These are phyloP conservation scores for Agaricus sinodeliciosus DNA, from an alignment of 768 basidiomycete species.

Conservation along the genomic window DNA sequence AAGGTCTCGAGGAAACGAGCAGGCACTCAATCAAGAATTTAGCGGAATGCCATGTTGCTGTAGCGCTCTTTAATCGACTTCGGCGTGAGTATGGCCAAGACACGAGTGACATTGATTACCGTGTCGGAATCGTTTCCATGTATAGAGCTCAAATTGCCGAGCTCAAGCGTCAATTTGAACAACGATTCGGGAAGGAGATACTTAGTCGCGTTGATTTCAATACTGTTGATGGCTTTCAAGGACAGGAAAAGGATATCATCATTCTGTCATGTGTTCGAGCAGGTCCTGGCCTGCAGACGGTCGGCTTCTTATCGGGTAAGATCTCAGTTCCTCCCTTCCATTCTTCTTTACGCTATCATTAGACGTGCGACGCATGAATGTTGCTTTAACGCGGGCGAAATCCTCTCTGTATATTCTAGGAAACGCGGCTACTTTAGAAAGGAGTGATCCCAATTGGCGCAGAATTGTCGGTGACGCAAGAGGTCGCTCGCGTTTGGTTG, in stretches of 20 bases:
- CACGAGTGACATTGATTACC: slow-evolving; percentile 32
- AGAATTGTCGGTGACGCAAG: slow-evolving; percentile 74
- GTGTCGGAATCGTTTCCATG: slow-evolving; percentile 77
- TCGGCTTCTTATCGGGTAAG: slow-evolving; percentile 86
- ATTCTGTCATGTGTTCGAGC: slow-evolving; percentile 96
- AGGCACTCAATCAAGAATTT: slow-evolving; percentile 74
- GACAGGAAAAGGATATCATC: slow-evolving; percentile 98
- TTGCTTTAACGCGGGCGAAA: slow-evolving; percentile 95
- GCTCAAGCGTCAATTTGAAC: slow-evolving; percentile 61
- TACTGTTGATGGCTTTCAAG: slow-evolving; percentile 98
- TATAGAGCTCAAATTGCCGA: slow-evolving; percentile 86
- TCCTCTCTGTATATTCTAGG: slow-evolving; percentile 94
- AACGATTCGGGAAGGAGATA: slow-evolving; percentile 67
- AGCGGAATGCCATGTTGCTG: slow-evolving; percentile 67
- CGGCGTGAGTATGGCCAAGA: slow-evolving; percentile 47
- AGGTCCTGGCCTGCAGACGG: slow-evolving; percentile 70
- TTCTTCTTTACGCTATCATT: slow-evolving; percentile 1
- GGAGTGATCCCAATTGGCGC: slow-evolving; percentile 78
- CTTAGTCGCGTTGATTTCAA: slow-evolving; percentile 81
- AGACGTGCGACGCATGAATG: slow-evolving; percentile 92
- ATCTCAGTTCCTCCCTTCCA: background rate
- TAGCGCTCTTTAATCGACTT: slow-evolving; percentile 70
- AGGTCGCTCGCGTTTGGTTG: slow-evolving; percentile 50
- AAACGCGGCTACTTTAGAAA: slow-evolving; percentile 81
- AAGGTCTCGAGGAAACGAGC: slow-evolving; percentile 58